These are phyloP conservation scores for Aspergillus fructus DNA, from an alignment of 2,329 filamentous ascomycete genomes.

Conservation along the genomic window DNA sequence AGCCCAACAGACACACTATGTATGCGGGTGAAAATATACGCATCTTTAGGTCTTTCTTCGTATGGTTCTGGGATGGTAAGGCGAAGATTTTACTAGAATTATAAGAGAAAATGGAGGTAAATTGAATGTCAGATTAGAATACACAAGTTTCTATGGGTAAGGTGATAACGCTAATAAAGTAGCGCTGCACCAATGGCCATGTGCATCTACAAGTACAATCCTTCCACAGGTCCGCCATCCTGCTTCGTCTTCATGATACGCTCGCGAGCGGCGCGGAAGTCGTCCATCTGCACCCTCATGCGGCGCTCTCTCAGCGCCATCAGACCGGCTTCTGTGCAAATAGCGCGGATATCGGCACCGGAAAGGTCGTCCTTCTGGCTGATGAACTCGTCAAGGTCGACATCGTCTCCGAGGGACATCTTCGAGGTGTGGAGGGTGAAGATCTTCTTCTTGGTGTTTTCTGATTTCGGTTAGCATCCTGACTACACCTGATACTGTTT, in stretches of 20 bases:
- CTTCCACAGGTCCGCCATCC: constrained; percentile 89
- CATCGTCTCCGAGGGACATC: constrained; percentile 94
- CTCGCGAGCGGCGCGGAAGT: constrained; percentile 90
- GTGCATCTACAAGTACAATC: constrained; percentile 82
- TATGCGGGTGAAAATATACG: too few species aligned
- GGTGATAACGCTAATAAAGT: constrained; percentile 12
- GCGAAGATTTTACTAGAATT: not conserved
- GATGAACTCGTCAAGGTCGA: constrained; percentile 98
- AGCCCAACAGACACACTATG: too few species aligned
- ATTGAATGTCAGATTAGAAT: constrained; percentile 22
- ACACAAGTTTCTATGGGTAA: constrained; percentile 18
- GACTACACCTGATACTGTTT: not conserved
- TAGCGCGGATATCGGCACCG: constrained; percentile 97
- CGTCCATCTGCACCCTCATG: constrained; percentile 98
- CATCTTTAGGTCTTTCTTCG: too few species aligned
- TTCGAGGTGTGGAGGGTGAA: constrained; percentile 97
- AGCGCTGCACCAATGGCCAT: constrained; percentile 11
- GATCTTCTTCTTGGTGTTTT: constrained; percentile 97
- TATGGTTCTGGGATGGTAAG: too few species aligned
- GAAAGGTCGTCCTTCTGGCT: constrained; percentile 97
- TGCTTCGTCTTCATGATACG: constrained; percentile 97
- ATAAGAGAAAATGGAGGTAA: not conserved
- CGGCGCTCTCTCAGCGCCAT: constrained; percentile 90
- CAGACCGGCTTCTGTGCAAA: constrained; percentile 94
- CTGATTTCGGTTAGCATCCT: constrained; percentile 31